These are phyloP conservation scores for Alternaria gaisen DNA, from an alignment of 2,329 filamentous ascomycete species.

Conservation along the genomic window DNA sequence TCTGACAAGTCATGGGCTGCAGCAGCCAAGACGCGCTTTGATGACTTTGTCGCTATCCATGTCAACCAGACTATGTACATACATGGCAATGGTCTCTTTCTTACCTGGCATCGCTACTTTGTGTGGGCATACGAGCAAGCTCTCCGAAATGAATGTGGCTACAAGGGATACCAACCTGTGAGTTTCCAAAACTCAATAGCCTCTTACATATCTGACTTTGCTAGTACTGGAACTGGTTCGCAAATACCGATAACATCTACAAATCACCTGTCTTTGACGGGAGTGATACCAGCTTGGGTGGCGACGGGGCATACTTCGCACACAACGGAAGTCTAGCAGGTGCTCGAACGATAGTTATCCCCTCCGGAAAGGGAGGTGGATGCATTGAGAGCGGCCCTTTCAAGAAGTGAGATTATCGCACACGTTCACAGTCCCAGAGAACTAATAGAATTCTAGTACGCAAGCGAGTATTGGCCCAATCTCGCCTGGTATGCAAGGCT, in stretches of 20 bases:
- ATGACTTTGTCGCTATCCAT: slow-evolving; percentile 13
- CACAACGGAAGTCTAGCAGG: slow-evolving; percentile 12
- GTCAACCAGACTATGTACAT: slow-evolving; percentile 9
- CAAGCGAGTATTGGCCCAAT: slow-evolving; percentile 4
- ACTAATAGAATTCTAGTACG: neutral
- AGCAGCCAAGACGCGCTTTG: slow-evolving; percentile 13
- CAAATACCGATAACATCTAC: slow-evolving; percentile 7
- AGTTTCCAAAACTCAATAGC: neutral
- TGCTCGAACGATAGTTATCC: slow-evolving; percentile 3
- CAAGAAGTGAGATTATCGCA: neutral
- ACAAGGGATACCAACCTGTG: slow-evolving; percentile 13
- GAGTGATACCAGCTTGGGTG: slow-evolving; percentile 10
- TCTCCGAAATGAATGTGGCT: slow-evolving; percentile 11
- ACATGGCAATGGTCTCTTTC: slow-evolving; percentile 9
- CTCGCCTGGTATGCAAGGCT: slow-evolving; percentile 13
- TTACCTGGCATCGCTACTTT: slow-evolving; percentile 13
- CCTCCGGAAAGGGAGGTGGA: slow-evolving; percentile 11
- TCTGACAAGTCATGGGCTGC: slow-evolving; percentile 7
- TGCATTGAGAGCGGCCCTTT: slow-evolving; percentile 11
- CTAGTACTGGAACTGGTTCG: slow-evolving; percentile 14
- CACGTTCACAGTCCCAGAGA: neutral
- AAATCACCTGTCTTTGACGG: slow-evolving; percentile 9
- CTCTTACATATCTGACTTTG: neutral
- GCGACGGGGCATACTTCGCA: slow-evolving; percentile 10
- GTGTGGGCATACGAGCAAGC: slow-evolving; percentile 12